phyloP scores from a whole-genome alignment of 352 stramenopile genomes.

The Globisporangium nunn region DNA sequence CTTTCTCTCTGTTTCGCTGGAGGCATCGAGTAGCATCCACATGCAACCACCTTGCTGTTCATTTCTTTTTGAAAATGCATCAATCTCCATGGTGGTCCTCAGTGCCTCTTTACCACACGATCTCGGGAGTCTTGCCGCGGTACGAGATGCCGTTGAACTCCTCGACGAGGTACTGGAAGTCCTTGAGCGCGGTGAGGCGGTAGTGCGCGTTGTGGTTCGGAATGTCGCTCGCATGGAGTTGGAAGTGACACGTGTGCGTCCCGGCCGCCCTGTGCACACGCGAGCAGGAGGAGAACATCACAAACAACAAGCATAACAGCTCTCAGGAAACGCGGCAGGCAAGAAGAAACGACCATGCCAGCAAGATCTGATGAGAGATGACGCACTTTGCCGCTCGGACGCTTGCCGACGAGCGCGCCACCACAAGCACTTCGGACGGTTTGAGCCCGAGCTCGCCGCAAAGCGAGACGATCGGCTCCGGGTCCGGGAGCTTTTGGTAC shows the following conservation, averaged over 20 bases:
- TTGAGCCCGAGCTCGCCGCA: constrained; percentile 47
- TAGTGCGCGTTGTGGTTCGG: constrained; percentile 75
- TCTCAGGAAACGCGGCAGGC: neutral
- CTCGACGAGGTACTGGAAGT: constrained; percentile 67
- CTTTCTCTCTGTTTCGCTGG: too few species aligned
- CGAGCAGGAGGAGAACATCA: neutral
- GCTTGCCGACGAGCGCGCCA: constrained; percentile 43
- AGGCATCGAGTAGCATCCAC: too few species aligned
- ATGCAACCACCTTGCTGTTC: too few species aligned
- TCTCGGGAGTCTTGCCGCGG: constrained; percentile 21
- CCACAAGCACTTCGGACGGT: constrained; percentile 44
- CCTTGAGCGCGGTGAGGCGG: constrained; percentile 42
- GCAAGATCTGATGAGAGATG: neutral
- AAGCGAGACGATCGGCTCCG: constrained; percentile 34
- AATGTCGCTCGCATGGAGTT: constrained; percentile 50
- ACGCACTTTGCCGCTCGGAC: constrained; percentile 62
- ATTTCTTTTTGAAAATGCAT: too few species aligned
- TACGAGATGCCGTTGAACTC: constrained; percentile 78
- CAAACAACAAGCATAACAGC: neutral
- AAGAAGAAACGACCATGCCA: neutral
- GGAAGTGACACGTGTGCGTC: constrained; percentile 58
- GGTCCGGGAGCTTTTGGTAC: constrained; percentile 36
- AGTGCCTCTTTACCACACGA: constrained; percentile 17
- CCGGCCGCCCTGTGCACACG: constrained; percentile 30
- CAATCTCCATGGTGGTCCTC: too few species aligned